These are phyloP conservation scores for Tricholoma terreum DNA, from an alignment of 768 basidiomycete species.

Conservation along the genomic window DNA sequence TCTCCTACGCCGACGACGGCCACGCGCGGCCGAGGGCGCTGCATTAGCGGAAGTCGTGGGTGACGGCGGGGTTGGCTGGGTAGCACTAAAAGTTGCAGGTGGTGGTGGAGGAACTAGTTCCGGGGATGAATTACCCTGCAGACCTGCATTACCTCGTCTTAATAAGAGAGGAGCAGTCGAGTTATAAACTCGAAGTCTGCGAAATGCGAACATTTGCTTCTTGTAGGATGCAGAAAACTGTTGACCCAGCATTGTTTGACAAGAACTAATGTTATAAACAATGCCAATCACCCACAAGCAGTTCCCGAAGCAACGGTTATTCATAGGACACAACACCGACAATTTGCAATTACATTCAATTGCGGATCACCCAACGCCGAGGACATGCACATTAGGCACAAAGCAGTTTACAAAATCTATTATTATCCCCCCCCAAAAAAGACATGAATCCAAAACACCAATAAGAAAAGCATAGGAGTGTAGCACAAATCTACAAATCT, in stretches of 20 bases:
- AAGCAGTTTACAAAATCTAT: no score
- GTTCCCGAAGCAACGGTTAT: no score
- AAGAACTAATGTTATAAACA: no score
- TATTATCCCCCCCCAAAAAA: background rate
- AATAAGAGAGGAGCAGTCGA: slow-evolving; percentile 13
- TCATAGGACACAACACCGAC: no score
- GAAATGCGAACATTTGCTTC: slow-evolving; percentile 24
- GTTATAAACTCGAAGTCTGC: slow-evolving; percentile 22
- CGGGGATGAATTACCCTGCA: slow-evolving; percentile 4
- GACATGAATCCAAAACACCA: background rate
- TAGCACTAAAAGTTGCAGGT: slow-evolving; percentile 3
- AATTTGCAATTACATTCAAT: no score
- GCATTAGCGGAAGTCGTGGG: slow-evolving; percentile 2
- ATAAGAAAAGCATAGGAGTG: background rate
- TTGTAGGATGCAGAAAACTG: no score
- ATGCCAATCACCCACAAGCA: no score
- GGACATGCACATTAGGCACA: no score
- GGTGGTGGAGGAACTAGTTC: slow-evolving; percentile 11
- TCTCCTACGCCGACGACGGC: slow-evolving; percentile 28
- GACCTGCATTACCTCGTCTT: slow-evolving; percentile 23
- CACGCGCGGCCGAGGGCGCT: slow-evolving; percentile 21
- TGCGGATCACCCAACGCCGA: no score
- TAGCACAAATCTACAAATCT: background rate
- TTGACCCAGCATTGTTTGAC: no score
- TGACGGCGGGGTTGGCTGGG: slow-evolving; percentile 5